Evolutionary conservation across 176 grass and related monocot species (phyloP).

Genomic region (Zea mays): Zm-B73-REFERENCE-NAM-5.0 NC_050096.1:59147001-59147500

Average conservation of each 20-base stretch:
- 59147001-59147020: conserved; percentile 4
- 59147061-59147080: conserved; percentile 1
- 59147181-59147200: no score
- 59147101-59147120: neutral
- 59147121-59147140: neutral
- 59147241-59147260: no score
- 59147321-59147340: no score
- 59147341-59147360: neutral
- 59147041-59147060: neutral
- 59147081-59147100: neutral
- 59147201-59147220: no score
- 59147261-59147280: no score
- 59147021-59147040: conserved; percentile 13
- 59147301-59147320: no score
- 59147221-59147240: no score
- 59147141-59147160: neutral
- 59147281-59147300: no score
- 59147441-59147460: neutral
- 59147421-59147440: no score
- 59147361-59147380: no score
- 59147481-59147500: conserved; percentile 2
- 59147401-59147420: no score
- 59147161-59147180: no score
- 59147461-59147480: neutral
- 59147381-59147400: neutral